Conservation (phyloP, 2,329 filamentous ascomycete species). For the Botrytis cinerea region DNA sequence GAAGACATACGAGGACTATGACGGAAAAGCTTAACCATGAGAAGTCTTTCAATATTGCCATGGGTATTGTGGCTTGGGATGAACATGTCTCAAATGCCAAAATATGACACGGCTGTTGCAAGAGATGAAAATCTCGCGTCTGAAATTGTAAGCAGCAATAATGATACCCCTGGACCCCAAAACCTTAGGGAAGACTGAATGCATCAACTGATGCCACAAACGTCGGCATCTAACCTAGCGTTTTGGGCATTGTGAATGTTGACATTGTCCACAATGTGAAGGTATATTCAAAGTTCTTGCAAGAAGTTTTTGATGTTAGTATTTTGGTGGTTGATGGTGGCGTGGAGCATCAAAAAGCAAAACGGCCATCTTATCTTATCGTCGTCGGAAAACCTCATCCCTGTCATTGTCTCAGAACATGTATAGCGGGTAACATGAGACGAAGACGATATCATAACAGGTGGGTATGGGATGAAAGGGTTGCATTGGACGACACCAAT, state of each 20-base stretch:
- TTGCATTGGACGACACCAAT: background rate
- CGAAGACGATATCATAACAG: background rate
- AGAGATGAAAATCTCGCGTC: conserved; percentile 2
- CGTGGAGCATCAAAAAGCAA: background rate
- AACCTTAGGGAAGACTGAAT: background rate
- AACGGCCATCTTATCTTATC: conserved; percentile 9
- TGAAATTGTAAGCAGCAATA: background rate
- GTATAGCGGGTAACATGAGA: conserved; percentile 12
- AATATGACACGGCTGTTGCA: conserved; percentile 17
- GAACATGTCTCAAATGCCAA: background rate
- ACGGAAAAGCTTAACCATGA: background rate
- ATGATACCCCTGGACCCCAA: background rate
- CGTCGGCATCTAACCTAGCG: background rate
- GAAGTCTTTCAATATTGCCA: background rate
- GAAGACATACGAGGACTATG: background rate
- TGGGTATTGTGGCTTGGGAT: background rate
- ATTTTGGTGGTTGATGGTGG: background rate
- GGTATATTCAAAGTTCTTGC: background rate
- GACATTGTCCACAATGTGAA: background rate
- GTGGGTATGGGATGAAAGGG: conserved; percentile 1
- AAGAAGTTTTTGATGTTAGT: background rate
- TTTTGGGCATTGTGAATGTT: background rate
- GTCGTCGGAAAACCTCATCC: background rate
- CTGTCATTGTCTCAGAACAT: conserved; percentile 2
- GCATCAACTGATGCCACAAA: background rate